Conservation (phyloP, 495 filamentous ascomycete species). For the Neurospora sp. region DNA sequence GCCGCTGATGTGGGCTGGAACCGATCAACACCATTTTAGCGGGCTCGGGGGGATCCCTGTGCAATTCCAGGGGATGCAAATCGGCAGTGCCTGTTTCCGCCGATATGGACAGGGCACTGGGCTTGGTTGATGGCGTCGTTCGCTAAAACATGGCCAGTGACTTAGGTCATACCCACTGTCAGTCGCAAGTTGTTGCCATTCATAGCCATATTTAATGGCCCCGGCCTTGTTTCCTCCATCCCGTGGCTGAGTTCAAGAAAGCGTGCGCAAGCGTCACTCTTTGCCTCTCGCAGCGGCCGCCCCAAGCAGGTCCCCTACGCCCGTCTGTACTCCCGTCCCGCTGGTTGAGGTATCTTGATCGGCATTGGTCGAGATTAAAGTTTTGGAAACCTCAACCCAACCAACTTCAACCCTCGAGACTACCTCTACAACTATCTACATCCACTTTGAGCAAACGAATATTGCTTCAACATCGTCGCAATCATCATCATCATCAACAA, state of each 20-base stretch:
- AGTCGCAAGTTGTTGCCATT: not conserved
- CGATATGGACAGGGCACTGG: not conserved
- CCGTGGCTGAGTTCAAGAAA: not conserved
- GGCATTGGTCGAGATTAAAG: not conserved
- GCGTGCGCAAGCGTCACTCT: not conserved
- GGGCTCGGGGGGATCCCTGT: not conserved
- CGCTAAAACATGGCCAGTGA: not conserved
- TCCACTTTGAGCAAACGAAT: not conserved
- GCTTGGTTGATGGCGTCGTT: not conserved
- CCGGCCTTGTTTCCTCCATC: not conserved
- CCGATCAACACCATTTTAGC: not conserved
- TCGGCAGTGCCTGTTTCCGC: not conserved
- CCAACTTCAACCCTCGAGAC: not conserved
- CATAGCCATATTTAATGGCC: not conserved
- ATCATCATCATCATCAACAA: not conserved
- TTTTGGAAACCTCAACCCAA: not conserved
- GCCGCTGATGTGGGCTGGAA: not conserved
- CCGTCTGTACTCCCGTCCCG: not conserved
- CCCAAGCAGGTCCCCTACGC: not conserved
- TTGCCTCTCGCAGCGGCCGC: not conserved
- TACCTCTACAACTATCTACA: not conserved
- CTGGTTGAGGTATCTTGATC: not conserved
- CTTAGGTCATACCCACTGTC: not conserved
- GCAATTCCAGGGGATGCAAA: not conserved
- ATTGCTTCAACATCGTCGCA: too few species aligned